Conservation (phyloP, 768 basidiomycete species). For the Crepidotus variabilis region DNA sequence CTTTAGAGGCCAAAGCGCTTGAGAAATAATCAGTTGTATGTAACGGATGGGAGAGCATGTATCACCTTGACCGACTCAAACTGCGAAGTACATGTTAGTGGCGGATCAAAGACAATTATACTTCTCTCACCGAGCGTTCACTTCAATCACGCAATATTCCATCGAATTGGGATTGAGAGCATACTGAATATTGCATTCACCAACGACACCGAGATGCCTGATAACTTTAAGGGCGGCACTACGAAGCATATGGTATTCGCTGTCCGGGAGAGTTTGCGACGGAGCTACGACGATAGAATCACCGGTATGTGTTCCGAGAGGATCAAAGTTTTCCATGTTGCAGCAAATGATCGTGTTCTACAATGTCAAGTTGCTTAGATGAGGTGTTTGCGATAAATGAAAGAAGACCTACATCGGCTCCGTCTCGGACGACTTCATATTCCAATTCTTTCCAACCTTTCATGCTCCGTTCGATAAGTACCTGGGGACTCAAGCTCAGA, state of each 20-base stretch:
- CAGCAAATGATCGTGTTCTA: slow-evolving; percentile 99
- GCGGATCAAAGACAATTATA: slow-evolving; percentile 2
- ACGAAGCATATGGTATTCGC: slow-evolving; percentile 98
- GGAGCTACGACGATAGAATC: slow-evolving; percentile 99
- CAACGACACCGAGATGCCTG: slow-evolving; percentile 87
- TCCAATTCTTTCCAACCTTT: slow-evolving; percentile 99
- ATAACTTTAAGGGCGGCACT: slow-evolving; percentile 96
- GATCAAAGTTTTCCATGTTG: slow-evolving; percentile 99
- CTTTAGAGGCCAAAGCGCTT: slow-evolving; percentile 95
- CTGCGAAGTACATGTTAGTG: slow-evolving; percentile 25
- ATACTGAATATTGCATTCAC: slow-evolving; percentile 98
- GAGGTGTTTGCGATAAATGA: slow-evolving; percentile 6
- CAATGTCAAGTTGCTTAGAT: slow-evolving; percentile 11
- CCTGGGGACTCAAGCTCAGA: slow-evolving; percentile 88
- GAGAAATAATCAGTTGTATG: too few species aligned
- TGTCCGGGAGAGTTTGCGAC: slow-evolving; percentile 95
- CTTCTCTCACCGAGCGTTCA: slow-evolving; percentile 78
- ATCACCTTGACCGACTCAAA: slow-evolving; percentile 77
- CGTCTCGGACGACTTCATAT: slow-evolving; percentile 98
- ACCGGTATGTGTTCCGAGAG: slow-evolving; percentile 97
- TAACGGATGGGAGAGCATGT: too few species aligned
- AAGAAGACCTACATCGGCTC: slow-evolving; percentile 74
- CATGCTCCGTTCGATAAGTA: slow-evolving; percentile 95
- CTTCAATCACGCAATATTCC: slow-evolving; percentile 98
- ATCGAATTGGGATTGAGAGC: slow-evolving; percentile 89